Evolutionary conservation across 2,329 filamentous ascomycete genomes (phyloP).

Genomic region (Phaeosphaeria sp.): DNA sequence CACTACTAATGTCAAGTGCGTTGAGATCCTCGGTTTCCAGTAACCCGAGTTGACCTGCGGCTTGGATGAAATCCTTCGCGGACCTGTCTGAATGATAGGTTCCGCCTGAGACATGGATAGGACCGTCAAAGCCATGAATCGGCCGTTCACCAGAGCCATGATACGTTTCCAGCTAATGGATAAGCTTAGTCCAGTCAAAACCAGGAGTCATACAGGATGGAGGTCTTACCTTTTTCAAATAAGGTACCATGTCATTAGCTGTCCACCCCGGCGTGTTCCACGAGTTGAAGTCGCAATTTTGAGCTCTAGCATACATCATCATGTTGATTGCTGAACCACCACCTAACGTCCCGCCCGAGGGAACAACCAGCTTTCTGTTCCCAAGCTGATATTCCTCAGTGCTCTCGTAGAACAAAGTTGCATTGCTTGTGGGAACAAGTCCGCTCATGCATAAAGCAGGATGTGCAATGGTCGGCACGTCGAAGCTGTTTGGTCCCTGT

Average conservation of each 20-base stretch:
- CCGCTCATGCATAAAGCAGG: conserved; percentile 60
- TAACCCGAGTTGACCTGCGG: conserved; percentile 57
- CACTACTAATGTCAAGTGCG: conserved; percentile 54
- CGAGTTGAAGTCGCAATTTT: conserved; percentile 57
- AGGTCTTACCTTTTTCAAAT: conserved; percentile 57
- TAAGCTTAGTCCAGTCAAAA: background rate
- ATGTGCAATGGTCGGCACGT: conserved; percentile 57
- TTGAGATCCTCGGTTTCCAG: conserved; percentile 61
- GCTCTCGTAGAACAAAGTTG: conserved; percentile 59
- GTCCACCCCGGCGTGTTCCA: conserved; percentile 62
- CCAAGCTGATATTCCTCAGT: conserved; percentile 55
- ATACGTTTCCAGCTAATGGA: conserved; percentile 61
- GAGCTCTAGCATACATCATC: conserved; percentile 54
- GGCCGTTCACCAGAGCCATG: conserved; percentile 53
- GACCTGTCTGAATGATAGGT: conserved; percentile 50
- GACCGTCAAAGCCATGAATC: conserved; percentile 61
- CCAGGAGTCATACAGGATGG: no score
- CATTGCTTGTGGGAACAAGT: conserved; percentile 57
- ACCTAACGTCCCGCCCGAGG: conserved; percentile 62
- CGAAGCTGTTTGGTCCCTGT: conserved; percentile 59
- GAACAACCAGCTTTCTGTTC: conserved; percentile 52
- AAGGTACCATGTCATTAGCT: conserved; percentile 59
- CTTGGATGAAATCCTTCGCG: conserved; percentile 59
- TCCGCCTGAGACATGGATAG: conserved; percentile 63
- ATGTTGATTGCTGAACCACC: conserved; percentile 59